Evolutionary conservation across 768 basidiomycete genomes (phyloP).

Genomic region (Russula vinacea): DNA sequence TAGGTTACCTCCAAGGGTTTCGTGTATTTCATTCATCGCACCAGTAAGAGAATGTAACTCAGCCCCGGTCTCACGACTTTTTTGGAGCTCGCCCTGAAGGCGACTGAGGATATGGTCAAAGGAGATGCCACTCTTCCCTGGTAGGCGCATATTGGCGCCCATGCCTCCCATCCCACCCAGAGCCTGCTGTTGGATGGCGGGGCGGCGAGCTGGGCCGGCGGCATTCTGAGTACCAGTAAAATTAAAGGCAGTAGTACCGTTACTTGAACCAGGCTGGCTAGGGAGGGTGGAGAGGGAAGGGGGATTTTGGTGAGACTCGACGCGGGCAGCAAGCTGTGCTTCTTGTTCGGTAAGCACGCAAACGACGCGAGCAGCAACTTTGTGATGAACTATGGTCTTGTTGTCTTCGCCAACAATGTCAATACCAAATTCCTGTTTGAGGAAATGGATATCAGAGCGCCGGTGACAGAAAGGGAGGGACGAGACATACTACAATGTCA

Average conservation of each 20-base stretch:
- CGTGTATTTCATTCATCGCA: slow-evolving; percentile 87
- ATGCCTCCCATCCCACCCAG: slow-evolving; percentile 72
- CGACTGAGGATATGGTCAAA: slow-evolving; percentile 90
- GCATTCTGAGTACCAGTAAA: slow-evolving; percentile 41
- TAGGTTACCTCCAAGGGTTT: slow-evolving; percentile 79
- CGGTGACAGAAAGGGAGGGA: background rate
- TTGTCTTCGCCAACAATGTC: slow-evolving; percentile 99
- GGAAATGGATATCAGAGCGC: slow-evolving; percentile 18
- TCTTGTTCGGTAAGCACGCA: slow-evolving; percentile 89
- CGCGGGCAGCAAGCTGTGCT: slow-evolving; percentile 65
- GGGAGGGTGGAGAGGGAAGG: slow-evolving; percentile 34
- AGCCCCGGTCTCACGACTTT: slow-evolving; percentile 87
- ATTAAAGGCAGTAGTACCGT: slow-evolving; percentile 41
- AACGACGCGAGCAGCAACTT: slow-evolving; percentile 91
- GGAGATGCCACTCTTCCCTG: slow-evolving; percentile 81
- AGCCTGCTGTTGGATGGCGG: slow-evolving; percentile 56
- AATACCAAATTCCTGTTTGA: slow-evolving; percentile 89
- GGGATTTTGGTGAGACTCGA: slow-evolving; percentile 60
- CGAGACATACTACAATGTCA: slow-evolving; percentile 81
- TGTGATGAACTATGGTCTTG: slow-evolving; percentile 96
- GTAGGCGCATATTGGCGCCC: slow-evolving; percentile 65
- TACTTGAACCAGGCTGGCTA: slow-evolving; percentile 43
- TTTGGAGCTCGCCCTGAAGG: slow-evolving; percentile 90
- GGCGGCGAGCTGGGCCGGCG: slow-evolving; percentile 46
- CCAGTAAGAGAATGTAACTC: slow-evolving; percentile 76